Conservation (phyloP, 2,329 filamentous ascomycete genomes). For the Emergomyces orientalis region DNA sequence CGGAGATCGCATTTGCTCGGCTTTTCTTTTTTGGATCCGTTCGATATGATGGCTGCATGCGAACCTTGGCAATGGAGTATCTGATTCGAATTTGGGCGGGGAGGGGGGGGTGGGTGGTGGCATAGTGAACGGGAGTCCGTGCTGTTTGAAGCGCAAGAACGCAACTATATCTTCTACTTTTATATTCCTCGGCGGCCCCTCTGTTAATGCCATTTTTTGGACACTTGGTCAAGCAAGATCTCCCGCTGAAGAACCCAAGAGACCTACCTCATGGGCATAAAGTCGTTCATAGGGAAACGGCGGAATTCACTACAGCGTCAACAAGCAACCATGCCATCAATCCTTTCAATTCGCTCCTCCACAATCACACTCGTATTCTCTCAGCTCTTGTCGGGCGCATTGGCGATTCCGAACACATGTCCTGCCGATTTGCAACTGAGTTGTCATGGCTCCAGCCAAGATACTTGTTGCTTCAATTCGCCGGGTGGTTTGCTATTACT, state of each 20-base stretch:
- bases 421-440: slow-evolving; percentile 38
- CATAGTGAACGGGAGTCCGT: background rate
- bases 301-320: background rate
- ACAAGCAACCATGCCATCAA: background rate
- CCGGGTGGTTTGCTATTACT: slow-evolving; percentile 49
- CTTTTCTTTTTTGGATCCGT: background rate
- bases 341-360: background rate
- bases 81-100: background rate
- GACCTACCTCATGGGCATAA: too few species aligned
- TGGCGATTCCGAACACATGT: slow-evolving; percentile 21
- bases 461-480: slow-evolving; percentile 51
- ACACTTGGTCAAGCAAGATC: background rate
- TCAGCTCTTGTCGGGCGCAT: slow-evolving; percentile 3
- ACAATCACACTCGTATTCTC: background rate
- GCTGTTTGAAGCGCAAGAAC: background rate
- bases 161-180: background rate
- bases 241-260: background rate
- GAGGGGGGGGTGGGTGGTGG: background rate
- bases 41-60: background rate
- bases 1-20: background rate
- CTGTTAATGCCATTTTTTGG: background rate
- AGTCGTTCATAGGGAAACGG: background rate
- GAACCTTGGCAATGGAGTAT: background rate
- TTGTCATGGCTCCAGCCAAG: slow-evolving; percentile 45
- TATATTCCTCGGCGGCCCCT: background rate